Percentiles rank a stretch among this genome's conserved stretches.
These are phyloP conservation scores for Athelia sp. DNA, from an alignment of 1,284 basidiomycete species.

Conservation along the genomic window DNA sequence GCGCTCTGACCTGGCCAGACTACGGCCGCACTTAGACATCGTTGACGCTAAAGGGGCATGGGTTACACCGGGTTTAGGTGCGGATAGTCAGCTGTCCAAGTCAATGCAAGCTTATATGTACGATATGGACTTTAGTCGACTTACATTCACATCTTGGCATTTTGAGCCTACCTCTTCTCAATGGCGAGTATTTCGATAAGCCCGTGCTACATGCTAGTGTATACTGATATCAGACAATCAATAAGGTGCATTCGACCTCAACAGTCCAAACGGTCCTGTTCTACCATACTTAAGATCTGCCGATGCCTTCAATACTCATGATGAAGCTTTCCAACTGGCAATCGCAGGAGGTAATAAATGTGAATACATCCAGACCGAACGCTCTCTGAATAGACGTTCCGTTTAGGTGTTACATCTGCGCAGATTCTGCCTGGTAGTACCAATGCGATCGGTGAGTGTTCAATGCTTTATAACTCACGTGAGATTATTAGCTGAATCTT, in stretches of 20 bases:
- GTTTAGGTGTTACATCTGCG: slow-evolving; percentile 34
- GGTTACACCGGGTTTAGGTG: slow-evolving; percentile 55
- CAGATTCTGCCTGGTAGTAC: slow-evolving; percentile 47
- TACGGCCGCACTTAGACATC: slow-evolving; percentile 21
- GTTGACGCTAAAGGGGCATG: slow-evolving; percentile 50
- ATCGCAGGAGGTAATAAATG: slow-evolving; percentile 31
- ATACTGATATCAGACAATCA: not conserved
- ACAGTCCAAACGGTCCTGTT: slow-evolving; percentile 37
- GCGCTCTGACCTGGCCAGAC: slow-evolving; percentile 22
- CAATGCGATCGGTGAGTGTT: slow-evolving; percentile 53
- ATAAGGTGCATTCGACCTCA: slow-evolving; percentile 43
- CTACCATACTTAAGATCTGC: slow-evolving; percentile 48
- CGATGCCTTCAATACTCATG: slow-evolving; percentile 46
- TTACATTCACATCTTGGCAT: slow-evolving; percentile 77
- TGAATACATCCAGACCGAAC: too few relatives aligned
- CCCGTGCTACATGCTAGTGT: not conserved
- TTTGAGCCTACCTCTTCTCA: slow-evolving; percentile 47
- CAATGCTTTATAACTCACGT: not conserved
- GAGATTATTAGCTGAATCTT: not conserved
- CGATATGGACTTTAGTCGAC: slow-evolving; percentile 48
- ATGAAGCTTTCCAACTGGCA: slow-evolving; percentile 39
- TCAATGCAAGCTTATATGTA: not conserved
- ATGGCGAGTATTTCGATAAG: not conserved
- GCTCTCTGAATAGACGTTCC: not conserved
- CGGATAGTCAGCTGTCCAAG: not conserved